phyloP scores from a whole-genome alignment of 352 stramenopile genomes.

The Globisporangium megalacanthum region DNA sequence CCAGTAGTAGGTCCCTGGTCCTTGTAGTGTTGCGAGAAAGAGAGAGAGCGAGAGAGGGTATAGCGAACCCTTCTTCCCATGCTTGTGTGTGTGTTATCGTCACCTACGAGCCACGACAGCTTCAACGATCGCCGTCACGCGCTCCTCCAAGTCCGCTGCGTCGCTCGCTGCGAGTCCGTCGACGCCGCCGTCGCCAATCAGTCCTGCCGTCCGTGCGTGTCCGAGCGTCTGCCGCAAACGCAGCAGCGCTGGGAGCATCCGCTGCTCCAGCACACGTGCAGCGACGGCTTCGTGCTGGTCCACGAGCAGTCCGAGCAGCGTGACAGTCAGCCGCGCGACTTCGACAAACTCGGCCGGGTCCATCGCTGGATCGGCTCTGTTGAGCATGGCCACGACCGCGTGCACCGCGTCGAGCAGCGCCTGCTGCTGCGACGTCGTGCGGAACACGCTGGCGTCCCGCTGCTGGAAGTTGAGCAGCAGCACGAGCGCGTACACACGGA shows the following conservation, averaged over 20 bases:
- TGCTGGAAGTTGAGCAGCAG: constrained; percentile 75
- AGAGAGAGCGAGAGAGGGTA: not conserved
- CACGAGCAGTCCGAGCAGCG: constrained; percentile 41
- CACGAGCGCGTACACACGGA: constrained; percentile 64
- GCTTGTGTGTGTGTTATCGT: not conserved
- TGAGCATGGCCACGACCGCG: constrained; percentile 9
- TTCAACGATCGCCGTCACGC: constrained; percentile 31
- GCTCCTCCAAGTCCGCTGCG: constrained; percentile 20
- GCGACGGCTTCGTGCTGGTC: constrained; percentile 28
- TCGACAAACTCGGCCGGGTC: constrained; percentile 45
- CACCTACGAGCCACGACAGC: constrained; percentile 15
- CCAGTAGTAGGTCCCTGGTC: not conserved
- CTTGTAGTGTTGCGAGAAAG: not conserved
- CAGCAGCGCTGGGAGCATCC: constrained; percentile 29
- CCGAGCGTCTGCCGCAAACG: constrained; percentile 36
- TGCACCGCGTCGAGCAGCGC: constrained; percentile 5
- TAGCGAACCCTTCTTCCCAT: too few relatives aligned
- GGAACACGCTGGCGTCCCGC: constrained; percentile 33
- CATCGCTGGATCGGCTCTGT: constrained; percentile 2
- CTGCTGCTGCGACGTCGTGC: not conserved
- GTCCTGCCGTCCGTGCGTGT: constrained; percentile 1
- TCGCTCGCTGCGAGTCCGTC: not conserved
- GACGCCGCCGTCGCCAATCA: constrained; percentile 11
- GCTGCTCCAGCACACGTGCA: constrained; percentile 17
- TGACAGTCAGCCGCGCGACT: constrained; percentile 48